phyloP scores from a whole-genome alignment of 371 early-diverging fungal species.

The Entomophthora muscae region DNA sequence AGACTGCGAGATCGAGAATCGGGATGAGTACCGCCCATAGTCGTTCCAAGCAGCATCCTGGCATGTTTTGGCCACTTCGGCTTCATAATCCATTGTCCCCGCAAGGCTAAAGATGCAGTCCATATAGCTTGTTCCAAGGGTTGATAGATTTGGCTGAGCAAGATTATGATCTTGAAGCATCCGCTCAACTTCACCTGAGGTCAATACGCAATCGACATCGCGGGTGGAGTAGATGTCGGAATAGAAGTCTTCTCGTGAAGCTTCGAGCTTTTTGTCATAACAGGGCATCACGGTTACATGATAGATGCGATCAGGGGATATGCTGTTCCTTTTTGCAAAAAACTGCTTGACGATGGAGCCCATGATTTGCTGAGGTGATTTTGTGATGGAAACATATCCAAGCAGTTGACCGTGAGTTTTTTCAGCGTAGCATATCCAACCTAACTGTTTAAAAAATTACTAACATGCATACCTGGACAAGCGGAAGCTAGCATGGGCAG shows the following conservation, averaged over 20 bases:
- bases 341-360: slow-evolving; percentile 77
- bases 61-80: not conserved
- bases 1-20: slow-evolving; percentile 44
- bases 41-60: not conserved
- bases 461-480: slow-evolving; percentile 19
- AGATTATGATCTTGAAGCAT: slow-evolving; percentile 49
- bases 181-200: slow-evolving; percentile 65
- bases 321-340: slow-evolving; percentile 37
- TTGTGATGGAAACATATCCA: slow-evolving; percentile 63
- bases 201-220: slow-evolving; percentile 90
- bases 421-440: slow-evolving; percentile 98
- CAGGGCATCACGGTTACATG: slow-evolving; percentile 94
- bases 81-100: not conserved
- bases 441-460: slow-evolving; percentile 15
- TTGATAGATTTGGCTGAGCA: slow-evolving; percentile 12
- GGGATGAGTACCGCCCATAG: not conserved
- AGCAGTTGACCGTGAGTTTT: slow-evolving; percentile 81
- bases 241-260: slow-evolving; percentile 80
- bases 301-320: slow-evolving; percentile 54
- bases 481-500: slow-evolving; percentile 24
- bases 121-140: not conserved
- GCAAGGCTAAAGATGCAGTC: not conserved
- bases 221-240: slow-evolving; percentile 51
- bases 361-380: slow-evolving; percentile 93
- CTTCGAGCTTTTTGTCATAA: slow-evolving; percentile 96